Evolutionary conservation across 495 filamentous ascomycete species (phyloP).

Genomic region (Hyaloscypha finlandica): DNA sequence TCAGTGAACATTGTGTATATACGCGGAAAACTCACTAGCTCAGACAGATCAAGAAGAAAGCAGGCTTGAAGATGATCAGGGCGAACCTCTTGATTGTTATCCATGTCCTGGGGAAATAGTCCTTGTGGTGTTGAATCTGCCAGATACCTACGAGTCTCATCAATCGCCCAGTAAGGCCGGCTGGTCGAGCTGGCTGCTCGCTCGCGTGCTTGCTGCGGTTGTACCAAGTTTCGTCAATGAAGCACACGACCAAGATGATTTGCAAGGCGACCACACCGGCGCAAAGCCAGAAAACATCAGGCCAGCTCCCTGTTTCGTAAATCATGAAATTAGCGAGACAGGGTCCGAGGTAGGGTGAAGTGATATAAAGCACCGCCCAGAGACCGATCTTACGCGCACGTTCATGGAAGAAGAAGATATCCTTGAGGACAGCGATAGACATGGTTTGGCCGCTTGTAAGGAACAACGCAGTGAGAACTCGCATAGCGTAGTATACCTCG

Average conservation of each 20-base stretch:
- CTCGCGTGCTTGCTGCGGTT: constrained; percentile 45
- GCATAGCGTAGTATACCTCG: constrained; percentile 46
- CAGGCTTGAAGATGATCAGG: constrained; percentile 44
- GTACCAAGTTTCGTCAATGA: constrained; percentile 82
- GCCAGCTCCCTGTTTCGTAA: constrained; percentile 74
- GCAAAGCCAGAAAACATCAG: constrained; percentile 71
- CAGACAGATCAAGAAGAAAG: constrained; percentile 44
- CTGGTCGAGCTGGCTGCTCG: constrained; percentile 6
- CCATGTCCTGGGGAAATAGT: background rate
- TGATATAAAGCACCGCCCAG: constrained; percentile 39
- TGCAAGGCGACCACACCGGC: constrained; percentile 63
- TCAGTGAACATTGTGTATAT: too few relatives aligned
- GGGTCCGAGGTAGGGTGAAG: constrained; percentile 69
- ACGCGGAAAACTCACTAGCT: too few relatives aligned
- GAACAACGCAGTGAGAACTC: constrained; percentile 53
- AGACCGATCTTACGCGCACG: constrained; percentile 52
- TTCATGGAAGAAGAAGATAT: constrained; percentile 59
- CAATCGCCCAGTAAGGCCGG: background rate
- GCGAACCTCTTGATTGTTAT: constrained; percentile 25
- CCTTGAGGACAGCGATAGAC: constrained; percentile 54
- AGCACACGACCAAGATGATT: constrained; percentile 65
- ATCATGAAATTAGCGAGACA: constrained; percentile 86
- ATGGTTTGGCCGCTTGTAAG: constrained; percentile 43
- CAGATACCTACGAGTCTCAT: constrained; percentile 38
- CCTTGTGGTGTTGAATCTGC: constrained; percentile 25